Base-by-base conservation (phyloP, 805 yeast genomes). In the Hanseniaspora thailandica region DNA sequence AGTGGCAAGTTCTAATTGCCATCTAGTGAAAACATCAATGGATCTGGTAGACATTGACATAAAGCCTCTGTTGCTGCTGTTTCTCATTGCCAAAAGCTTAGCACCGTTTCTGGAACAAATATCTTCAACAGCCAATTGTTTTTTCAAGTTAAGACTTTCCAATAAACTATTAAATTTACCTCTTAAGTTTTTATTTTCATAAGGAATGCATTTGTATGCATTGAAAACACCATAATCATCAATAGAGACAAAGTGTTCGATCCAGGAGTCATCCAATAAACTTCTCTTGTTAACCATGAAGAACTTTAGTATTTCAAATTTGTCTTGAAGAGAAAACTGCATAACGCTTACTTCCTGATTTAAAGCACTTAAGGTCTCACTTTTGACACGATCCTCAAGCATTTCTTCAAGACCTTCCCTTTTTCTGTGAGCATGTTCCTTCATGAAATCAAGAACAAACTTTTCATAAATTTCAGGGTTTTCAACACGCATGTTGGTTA, bases 1-100 rank as follows among this genome's bases (percentile, higher is more conserved):
- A 0, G 95, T 93, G 30, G 80, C 66, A 76, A 89, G 73, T 45
- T 78, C 80, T 51, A 75, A 74, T 58, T 83, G 82, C 98, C 98
- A 93, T 55, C 78, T 77, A 78, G 87, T 93, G 38, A 93, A 69
- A 58, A 81, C 80, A 1, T 80, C 81, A 13, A 45, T 20, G 17
- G 39, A 34, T 13, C 35, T 22, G 5, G 9, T 8, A 9, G 35
- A 19, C 26, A 31, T 22, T 2, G 8, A 22, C 17, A 25, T 35
- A n/a, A 26, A 38, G 17, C 31, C 46, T 12, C 3, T 9, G 4
- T 9, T 30, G 17, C 35, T 43, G 23, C 13, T 43, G n/a, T 22
- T 17, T 34, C 25, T 40, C 17, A 28, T 19, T 23, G 10, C 1
- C n/a, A 35, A 22, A 17, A 35, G 5, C 15, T 34, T 7, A 9